Evolutionary conservation across 768 basidiomycete genomes (phyloP).

Genomic region (Trametes cubensis): DNA sequence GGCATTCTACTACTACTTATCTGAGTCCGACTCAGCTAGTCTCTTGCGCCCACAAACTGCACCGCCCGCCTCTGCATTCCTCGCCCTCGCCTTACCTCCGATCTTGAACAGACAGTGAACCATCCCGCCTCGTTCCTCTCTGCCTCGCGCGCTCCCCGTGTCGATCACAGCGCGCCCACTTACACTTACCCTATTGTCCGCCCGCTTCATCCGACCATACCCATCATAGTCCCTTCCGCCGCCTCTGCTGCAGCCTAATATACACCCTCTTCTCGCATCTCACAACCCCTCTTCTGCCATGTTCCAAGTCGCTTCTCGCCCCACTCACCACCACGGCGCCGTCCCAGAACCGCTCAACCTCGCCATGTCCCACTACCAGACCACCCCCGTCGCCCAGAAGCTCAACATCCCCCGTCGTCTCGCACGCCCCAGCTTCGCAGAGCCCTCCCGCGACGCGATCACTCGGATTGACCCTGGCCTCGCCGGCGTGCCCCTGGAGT

Average conservation of each 20-base stretch:
- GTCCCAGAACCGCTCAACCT: slow-evolving; percentile 28
- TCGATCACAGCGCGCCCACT: slow-evolving; percentile 24
- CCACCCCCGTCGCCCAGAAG: slow-evolving; percentile 27
- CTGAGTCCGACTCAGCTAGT: neutral
- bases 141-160: slow-evolving; percentile 25
- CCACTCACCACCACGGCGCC: slow-evolving; percentile 28
- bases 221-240: slow-evolving; percentile 22
- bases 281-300: slow-evolving; percentile 20
- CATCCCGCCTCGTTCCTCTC: neutral
- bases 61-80: slow-evolving; percentile 9
- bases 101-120: neutral
- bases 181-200: slow-evolving; percentile 23
- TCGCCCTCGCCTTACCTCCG: neutral
- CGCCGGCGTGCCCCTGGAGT: slow-evolving; percentile 62
- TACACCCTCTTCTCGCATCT: no score
- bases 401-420: slow-evolving; percentile 81
- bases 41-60: neutral
- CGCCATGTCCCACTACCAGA: slow-evolving; percentile 26
- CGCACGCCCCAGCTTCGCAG: slow-evolving; percentile 61
- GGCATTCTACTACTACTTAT: slow-evolving; percentile 9
- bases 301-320: slow-evolving; percentile 36
- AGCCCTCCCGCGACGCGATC: slow-evolving; percentile 62
- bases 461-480: slow-evolving; percentile 57
- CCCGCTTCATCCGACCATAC: slow-evolving; percentile 15
- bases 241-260: neutral